Percentiles rank a stretch among this genome's conserved stretches.
Evolutionary conservation across 129 eudicot species (phyloP).

Genomic region (Silybum marianum): DNA sequence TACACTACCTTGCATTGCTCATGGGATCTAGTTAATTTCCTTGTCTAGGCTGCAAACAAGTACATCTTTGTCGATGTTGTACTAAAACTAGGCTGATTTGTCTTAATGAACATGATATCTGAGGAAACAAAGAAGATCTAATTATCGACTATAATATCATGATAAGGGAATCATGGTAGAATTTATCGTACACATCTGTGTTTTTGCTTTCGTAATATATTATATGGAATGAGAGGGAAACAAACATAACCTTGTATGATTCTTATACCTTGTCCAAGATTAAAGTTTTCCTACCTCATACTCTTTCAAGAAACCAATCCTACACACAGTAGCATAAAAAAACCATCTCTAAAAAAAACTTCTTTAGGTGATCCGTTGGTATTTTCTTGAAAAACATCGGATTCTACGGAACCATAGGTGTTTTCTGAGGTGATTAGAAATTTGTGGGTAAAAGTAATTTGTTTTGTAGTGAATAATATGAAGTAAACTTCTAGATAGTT

Average conservation of each 20-base stretch:
- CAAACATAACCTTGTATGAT: neutral
- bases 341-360: neutral
- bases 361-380: neutral
- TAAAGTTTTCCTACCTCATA: neutral
- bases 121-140: neutral
- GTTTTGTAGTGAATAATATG: neutral
- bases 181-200: neutral
- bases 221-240: neutral
- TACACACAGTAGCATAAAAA: too few relatives aligned
- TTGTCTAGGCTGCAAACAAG: neutral
- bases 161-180: neutral
- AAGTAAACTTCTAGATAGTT: neutral
- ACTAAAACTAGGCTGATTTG: neutral
- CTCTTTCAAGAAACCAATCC: too few relatives aligned
- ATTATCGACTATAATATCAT: neutral
- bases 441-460: too few relatives aligned
- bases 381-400: too few relatives aligned
- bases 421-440: too few relatives aligned
- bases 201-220: neutral
- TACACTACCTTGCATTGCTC: neutral
- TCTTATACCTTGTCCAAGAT: neutral
- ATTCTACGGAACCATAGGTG: too few relatives aligned
- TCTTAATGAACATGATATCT: neutral
- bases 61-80: neutral
- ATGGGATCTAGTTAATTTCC: neutral